These are phyloP conservation scores for Globisporangium alternatum DNA, from an alignment of 352 stramenopile genomes.

Conservation along the genomic window DNA sequence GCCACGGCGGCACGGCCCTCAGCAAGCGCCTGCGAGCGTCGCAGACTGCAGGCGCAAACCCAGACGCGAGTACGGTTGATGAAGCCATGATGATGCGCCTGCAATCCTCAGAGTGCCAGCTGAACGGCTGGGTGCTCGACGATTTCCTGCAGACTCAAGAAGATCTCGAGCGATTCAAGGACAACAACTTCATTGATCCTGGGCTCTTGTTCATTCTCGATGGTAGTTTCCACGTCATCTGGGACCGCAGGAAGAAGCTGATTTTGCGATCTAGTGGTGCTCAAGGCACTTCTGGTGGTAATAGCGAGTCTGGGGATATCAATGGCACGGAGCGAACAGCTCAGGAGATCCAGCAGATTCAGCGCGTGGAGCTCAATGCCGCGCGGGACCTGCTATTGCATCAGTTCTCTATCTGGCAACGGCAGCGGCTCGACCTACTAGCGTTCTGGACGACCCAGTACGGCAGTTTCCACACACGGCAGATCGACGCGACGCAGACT, in stretches of 20 bases:
- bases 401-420: slow-evolving; percentile 38
- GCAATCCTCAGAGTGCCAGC: slow-evolving; percentile 55
- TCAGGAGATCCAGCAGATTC: background rate
- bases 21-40: slow-evolving; percentile 14
- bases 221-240: slow-evolving; percentile 26
- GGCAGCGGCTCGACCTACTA: slow-evolving; percentile 46
- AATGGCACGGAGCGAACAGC: background rate
- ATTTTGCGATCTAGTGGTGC: background rate
- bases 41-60: slow-evolving; percentile 11
- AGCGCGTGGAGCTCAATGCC: slow-evolving; percentile 10
- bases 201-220: slow-evolving; percentile 55
- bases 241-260: slow-evolving; percentile 17
- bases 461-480: slow-evolving; percentile 44
- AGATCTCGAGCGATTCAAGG: slow-evolving; percentile 29
- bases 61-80: slow-evolving; percentile 26
- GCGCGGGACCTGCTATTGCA: slow-evolving; percentile 20
- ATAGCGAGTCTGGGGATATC: background rate
- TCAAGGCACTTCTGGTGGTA: background rate
- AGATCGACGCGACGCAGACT: slow-evolving; percentile 30
- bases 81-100: slow-evolving; percentile 43
- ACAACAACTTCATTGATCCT: slow-evolving; percentile 28
- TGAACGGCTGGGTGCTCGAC: slow-evolving; percentile 60
- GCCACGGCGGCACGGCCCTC: slow-evolving; percentile 39
- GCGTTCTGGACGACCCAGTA: slow-evolving; percentile 40
- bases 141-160: slow-evolving; percentile 34